phyloP scores from a whole-genome alignment of 139 green algal genomes.

The Pseudopediastrum boryanum region DNA sequence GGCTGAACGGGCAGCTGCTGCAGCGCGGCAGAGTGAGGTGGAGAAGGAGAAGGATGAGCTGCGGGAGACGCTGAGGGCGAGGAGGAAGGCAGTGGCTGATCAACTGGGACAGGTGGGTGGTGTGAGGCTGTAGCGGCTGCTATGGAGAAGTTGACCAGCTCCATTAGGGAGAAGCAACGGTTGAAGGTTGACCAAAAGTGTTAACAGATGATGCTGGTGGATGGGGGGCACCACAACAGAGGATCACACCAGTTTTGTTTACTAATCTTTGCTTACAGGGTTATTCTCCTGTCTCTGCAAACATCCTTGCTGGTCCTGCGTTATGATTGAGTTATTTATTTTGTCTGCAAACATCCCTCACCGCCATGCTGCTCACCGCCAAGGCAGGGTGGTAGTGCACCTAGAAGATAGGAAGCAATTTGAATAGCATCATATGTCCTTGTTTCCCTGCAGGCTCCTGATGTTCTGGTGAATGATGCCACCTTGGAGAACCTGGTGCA shows the following conservation, averaged over 20 bases:
- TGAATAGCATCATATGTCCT: background rate
- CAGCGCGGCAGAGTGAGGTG: conserved; percentile 22
- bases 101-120: conserved; percentile 32
- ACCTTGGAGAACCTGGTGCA: conserved; percentile 19
- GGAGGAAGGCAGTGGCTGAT: conserved; percentile 45
- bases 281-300: too few relatives aligned
- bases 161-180: background rate
- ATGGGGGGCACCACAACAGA: too few relatives aligned
- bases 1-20: background rate
- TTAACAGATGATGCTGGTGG: too few relatives aligned
- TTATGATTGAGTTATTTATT: background rate
- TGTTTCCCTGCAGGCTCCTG: conserved; percentile 33
- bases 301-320: background rate
- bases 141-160: background rate
- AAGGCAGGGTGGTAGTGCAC: too few relatives aligned
- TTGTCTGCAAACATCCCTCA: too few relatives aligned
- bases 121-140: background rate
- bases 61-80: background rate
- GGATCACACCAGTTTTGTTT: too few relatives aligned
- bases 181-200: too few relatives aligned
- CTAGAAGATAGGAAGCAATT: too few relatives aligned
- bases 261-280: too few relatives aligned
- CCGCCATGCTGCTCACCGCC: too few relatives aligned
- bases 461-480: conserved; percentile 39
- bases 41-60: conserved; percentile 39